Evolutionary conservation across 208 protist genomes (phyloP).

Genomic region (Wallacemonas collosoma): DNA sequence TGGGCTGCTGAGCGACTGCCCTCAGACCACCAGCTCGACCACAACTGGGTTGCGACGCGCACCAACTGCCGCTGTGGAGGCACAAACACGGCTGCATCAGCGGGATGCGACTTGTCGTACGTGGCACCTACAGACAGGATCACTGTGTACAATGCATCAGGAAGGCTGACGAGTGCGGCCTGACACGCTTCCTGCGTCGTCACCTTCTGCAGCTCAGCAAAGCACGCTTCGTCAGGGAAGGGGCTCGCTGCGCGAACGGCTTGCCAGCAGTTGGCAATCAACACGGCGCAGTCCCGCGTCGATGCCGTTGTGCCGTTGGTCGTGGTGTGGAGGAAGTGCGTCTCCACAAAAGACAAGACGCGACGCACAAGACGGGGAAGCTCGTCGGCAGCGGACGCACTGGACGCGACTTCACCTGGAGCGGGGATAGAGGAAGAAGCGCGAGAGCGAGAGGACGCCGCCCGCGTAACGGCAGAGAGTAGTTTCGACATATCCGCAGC

Average conservation of each 20-base stretch:
- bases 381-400: neutral
- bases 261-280: constrained; percentile 13
- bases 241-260: neutral
- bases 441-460: neutral
- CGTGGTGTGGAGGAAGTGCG: neutral
- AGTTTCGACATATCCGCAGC: neutral
- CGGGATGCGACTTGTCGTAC: neutral
- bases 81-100: neutral
- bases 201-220: neutral
- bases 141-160: constrained; percentile 1
- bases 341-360: neutral
- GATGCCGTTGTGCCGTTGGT: neutral
- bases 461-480: neutral
- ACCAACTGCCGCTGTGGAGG: neutral
- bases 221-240: neutral
- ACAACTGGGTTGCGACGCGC: neutral
- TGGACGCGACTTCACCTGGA: neutral
- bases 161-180: neutral
- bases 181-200: neutral
- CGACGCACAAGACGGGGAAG: neutral
- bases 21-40: neutral
- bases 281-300: constrained; percentile 2
- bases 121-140: neutral
- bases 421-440: neutral
- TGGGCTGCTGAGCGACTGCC: neutral